phyloP scores from a whole-genome alignment of 2,329 filamentous ascomycete genomes.

The Calonectria fujianensis region DNA sequence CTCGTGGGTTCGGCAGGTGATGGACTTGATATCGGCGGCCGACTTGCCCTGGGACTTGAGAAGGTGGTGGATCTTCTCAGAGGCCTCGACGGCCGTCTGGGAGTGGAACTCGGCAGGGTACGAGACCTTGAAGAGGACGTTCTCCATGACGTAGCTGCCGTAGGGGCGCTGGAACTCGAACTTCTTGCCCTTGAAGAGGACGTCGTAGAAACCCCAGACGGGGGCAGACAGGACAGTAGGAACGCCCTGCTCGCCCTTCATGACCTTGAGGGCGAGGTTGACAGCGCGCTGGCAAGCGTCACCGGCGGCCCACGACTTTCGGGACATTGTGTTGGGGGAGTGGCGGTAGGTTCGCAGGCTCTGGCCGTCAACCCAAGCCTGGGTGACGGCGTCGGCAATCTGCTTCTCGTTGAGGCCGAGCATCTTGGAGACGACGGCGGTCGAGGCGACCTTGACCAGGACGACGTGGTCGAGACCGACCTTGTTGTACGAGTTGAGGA shows the following conservation, averaged over 20 bases:
- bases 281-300: slow-evolving; percentile 98
- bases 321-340: slow-evolving; percentile 98
- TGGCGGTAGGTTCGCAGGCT: slow-evolving; percentile 97
- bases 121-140: slow-evolving; percentile 99
- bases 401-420: slow-evolving; percentile 91
- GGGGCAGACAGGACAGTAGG: slow-evolving; percentile 95
- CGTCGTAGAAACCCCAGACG: slow-evolving; percentile 99
- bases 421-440: slow-evolving; percentile 96
- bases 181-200: slow-evolving; percentile 95
- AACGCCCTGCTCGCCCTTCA: slow-evolving; percentile 92
- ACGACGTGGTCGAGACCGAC: slow-evolving; percentile 98
- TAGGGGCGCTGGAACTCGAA: slow-evolving; percentile 98
- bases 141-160: slow-evolving; percentile 99
- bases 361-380: slow-evolving; percentile 98
- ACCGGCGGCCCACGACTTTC: slow-evolving; percentile 99
- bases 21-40: slow-evolving; percentile 92
- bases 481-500: slow-evolving; percentile 99
- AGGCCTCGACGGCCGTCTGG: slow-evolving; percentile 97
- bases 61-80: slow-evolving; percentile 89
- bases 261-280: slow-evolving; percentile 91
- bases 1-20: slow-evolving; percentile 97
- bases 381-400: slow-evolving; percentile 95
- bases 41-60: slow-evolving; percentile 91
- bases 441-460: slow-evolving; percentile 96
- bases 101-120: slow-evolving; percentile 99